These are phyloP conservation scores for Solanum clarkiae DNA, from an alignment of 257 asterid species.

Conservation along the genomic window DNA sequence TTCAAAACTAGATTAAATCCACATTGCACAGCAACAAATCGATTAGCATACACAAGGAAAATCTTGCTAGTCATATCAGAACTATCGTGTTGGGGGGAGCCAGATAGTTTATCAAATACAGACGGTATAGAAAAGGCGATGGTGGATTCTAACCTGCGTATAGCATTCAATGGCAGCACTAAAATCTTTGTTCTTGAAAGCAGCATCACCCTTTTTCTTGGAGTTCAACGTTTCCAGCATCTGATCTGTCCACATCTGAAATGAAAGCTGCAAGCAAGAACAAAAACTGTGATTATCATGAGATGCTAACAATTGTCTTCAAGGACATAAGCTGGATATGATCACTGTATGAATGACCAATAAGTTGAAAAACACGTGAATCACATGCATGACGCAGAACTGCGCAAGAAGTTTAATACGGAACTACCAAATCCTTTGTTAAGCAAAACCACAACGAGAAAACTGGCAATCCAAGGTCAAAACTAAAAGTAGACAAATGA, in stretches of 20 bases:
- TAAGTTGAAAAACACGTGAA: neutral
- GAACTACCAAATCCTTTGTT: neutral
- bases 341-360: neutral
- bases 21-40: neutral
- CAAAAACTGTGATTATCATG: neutral
- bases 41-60: neutral
- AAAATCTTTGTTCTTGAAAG: constrained; percentile 29
- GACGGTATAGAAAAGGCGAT: neutral
- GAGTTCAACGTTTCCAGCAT: constrained; percentile 33
- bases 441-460: too few relatives aligned
- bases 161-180: constrained; percentile 33
- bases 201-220: constrained; percentile 31
- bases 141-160: constrained; percentile 14
- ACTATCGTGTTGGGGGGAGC: neutral
- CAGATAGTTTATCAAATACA: neutral
- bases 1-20: neutral
- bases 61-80: neutral
- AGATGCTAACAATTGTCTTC: neutral
- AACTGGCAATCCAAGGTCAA: too few relatives aligned
- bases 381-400: neutral
- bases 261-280: constrained; percentile 23
- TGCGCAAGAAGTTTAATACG: neutral
- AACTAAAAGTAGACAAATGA: too few relatives aligned
- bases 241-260: constrained; percentile 44
- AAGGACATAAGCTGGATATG: neutral